Evolutionary conservation across 139 green algal species (phyloP).

Genomic region (Chlamydomonas eustigma): DNA sequence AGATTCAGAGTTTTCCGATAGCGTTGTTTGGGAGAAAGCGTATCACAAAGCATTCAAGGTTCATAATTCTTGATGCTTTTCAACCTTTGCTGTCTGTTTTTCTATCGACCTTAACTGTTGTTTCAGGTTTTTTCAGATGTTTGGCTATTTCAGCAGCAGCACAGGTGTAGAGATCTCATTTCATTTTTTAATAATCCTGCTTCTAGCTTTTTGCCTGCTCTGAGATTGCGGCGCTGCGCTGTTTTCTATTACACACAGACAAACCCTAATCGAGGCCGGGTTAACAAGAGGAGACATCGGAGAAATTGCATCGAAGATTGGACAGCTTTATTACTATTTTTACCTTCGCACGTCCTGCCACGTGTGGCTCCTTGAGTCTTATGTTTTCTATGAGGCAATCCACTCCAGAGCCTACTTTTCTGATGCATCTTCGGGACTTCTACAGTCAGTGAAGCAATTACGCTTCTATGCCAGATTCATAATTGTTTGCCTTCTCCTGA

Average conservation of each 20-base stretch:
- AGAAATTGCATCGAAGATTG: constrained; percentile 66
- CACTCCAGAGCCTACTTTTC: constrained; percentile 14
- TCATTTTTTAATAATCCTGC: not conserved
- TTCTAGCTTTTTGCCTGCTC: not conserved
- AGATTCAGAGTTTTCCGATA: not conserved
- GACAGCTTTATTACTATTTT: constrained; percentile 41
- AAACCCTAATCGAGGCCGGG: constrained; percentile 35
- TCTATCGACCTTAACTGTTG: not conserved
- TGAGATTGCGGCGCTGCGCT: not conserved
- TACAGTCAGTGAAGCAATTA: constrained; percentile 52
- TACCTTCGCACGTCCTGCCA: constrained; percentile 57
- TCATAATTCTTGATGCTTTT: not conserved
- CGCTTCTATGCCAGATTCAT: constrained; percentile 70
- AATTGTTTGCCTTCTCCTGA: constrained; percentile 69
- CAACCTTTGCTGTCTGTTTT: not conserved
- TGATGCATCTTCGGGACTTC: not conserved
- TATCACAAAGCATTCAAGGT: constrained; percentile 8
- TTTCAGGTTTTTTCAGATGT: constrained; percentile 25
- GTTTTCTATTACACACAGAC: constrained; percentile 16
- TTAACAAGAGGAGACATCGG: constrained; percentile 63
- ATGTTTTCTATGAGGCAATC: constrained; percentile 64
- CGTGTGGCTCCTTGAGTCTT: constrained; percentile 52
- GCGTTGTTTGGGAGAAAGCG: not conserved
- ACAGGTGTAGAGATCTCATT: constrained; percentile 28
- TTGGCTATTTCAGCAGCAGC: constrained; percentile 59